Evolutionary conservation across 208 protist genomes (phyloP).

Genomic region (Trypanosoma lewisi): DNA sequence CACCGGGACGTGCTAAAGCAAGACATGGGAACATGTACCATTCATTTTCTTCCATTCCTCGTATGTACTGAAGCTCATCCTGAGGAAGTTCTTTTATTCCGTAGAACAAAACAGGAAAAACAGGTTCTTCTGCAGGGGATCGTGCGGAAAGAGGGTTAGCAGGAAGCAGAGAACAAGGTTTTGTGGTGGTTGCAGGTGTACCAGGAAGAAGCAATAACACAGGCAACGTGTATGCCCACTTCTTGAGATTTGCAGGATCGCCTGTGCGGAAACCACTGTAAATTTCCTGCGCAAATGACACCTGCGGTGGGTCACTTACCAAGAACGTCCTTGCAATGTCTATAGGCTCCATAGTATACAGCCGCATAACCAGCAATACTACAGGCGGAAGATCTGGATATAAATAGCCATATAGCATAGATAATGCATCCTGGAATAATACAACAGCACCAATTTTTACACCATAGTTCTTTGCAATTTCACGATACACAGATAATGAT

Average conservation of each 20-base stretch:
- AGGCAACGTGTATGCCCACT: constrained; percentile 31
- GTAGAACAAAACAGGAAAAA: constrained; percentile 51
- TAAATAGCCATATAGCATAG: constrained; percentile 38
- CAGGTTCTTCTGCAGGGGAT: not conserved
- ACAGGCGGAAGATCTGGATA: constrained; percentile 62
- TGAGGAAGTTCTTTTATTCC: constrained; percentile 59
- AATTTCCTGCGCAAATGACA: constrained; percentile 70
- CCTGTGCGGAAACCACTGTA: constrained; percentile 70
- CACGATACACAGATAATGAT: constrained; percentile 50
- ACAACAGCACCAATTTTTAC: constrained; percentile 77
- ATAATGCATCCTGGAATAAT: constrained; percentile 68
- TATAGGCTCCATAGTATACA: constrained; percentile 75
- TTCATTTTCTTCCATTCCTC: constrained; percentile 36
- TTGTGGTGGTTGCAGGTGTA: not conserved
- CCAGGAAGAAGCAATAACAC: constrained; percentile 22
- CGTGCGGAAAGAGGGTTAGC: too few species aligned
- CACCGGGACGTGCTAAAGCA: constrained; percentile 36
- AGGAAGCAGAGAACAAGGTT: too few species aligned
- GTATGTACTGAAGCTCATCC: constrained; percentile 46
- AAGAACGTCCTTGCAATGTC: constrained; percentile 75
- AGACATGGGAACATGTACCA: constrained; percentile 80
- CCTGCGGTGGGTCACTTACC: constrained; percentile 34
- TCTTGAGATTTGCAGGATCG: constrained; percentile 26
- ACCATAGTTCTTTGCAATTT: constrained; percentile 80
- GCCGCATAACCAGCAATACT: constrained; percentile 63